phyloP scores from a whole-genome alignment of 768 basidiomycete genomes.

The Trametes gibbosa region DNA sequence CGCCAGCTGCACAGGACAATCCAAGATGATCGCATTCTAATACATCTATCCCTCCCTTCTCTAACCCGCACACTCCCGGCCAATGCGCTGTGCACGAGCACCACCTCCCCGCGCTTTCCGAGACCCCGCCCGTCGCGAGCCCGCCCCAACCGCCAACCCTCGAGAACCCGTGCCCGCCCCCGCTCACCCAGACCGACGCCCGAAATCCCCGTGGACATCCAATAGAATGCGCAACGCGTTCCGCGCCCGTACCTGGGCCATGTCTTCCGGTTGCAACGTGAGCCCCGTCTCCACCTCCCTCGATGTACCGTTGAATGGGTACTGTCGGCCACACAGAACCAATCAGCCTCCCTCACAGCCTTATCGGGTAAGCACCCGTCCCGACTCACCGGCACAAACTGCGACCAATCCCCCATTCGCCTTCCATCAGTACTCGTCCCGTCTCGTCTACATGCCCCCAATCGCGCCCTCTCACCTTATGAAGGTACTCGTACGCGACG shows the following conservation, averaged over 20 bases:
- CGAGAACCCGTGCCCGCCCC: background rate
- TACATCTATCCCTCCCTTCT: background rate
- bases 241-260: conserved; percentile 85
- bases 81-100: too few species aligned
- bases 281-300: conserved; percentile 67
- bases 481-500: conserved; percentile 73
- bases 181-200: conserved; percentile 23
- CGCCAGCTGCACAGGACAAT: conserved; percentile 11
- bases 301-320: conserved; percentile 75
- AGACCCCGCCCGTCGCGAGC: background rate
- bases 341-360: conserved; percentile 21
- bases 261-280: conserved; percentile 72
- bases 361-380: conserved; percentile 11
- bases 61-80: too few species aligned
- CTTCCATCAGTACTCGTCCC: conserved; percentile 2
- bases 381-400: conserved; percentile 27
- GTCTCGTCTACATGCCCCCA: conserved; percentile 29
- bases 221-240: conserved; percentile 92
- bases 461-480: conserved; percentile 48
- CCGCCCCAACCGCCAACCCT: background rate
- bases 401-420: conserved; percentile 13
- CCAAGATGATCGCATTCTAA: conserved; percentile 17
- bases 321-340: conserved; percentile 43
- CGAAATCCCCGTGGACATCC: conserved; percentile 87
- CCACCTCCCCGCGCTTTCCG: background rate